Evolutionary conservation across 2,329 filamentous ascomycete genomes (phyloP), one percentile per base, ranked within the genome.

Genomic region (Ceratocystis smalleyi): DNA sequence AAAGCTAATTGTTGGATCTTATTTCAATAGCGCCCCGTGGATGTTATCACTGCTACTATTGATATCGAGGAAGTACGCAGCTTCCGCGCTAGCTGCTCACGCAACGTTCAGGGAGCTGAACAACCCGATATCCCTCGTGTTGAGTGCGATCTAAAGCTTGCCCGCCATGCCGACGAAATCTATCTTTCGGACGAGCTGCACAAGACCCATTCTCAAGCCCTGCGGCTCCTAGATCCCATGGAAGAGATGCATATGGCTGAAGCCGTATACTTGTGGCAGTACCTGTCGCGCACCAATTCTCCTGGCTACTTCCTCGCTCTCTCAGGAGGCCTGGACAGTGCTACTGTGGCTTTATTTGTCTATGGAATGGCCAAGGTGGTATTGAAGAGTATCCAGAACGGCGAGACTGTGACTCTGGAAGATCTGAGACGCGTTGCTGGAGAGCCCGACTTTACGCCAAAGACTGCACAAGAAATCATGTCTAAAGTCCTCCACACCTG

Each of bases 41-140:
- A 88, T 69, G 83, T 88, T 3, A 74, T 85, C 19, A 81, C 79
- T 4, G 85, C 85, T 2, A 87, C 83, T 0, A 77, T 88, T 5
- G 84, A 88, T 69, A 75, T 88, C 1, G 88, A 92, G 69, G 84
- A 89, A 68, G 86, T 92, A 5, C 76, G 86, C 40, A 75, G 79
- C 0, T 84, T 78, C 69, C 77, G 87, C 0, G 81, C 75, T n/a
- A 75, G 77, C 0, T 77, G 80, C 7, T 81, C 80, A 12, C 77
- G 83, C 63, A 79, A 80, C 5, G 70, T 83, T 24, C 86, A 88
- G 70, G 80, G 83, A 6, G 77, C 81, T 65, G 65, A 71, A 73
- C 45, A 72, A 71, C 59, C 72, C 72, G 30, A 71, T 24, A 73
- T 67, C 63, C 70, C 61, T 55, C 68, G 67, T 40, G 71, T 73